phyloP scores from a whole-genome alignment of 441 rosid species.

The Brassica balearica region DNA sequence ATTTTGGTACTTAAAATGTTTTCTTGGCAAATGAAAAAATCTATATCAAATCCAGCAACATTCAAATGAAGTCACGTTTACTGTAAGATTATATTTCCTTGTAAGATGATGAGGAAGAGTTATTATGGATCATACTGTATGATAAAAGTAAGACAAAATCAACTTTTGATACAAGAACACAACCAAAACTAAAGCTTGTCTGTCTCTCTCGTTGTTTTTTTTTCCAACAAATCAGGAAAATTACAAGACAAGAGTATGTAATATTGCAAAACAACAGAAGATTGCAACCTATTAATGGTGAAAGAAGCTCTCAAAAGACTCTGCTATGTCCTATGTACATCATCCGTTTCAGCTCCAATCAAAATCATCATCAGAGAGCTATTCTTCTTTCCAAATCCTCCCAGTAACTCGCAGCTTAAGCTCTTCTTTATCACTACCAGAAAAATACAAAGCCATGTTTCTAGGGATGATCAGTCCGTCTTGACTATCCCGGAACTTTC shows the following conservation, averaged over 20 bases:
- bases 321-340: slow-evolving; percentile 39
- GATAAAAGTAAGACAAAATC: background rate
- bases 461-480: background rate
- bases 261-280: slow-evolving; percentile 16
- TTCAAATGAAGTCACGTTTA: too few species aligned
- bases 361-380: slow-evolving; percentile 13
- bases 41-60: too few species aligned
- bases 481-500: background rate
- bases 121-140: background rate
- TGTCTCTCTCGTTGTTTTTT: background rate
- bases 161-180: background rate
- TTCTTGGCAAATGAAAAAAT: background rate
- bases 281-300: background rate
- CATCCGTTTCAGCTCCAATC: slow-evolving; percentile 24
- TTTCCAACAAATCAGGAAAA: slow-evolving; percentile 25
- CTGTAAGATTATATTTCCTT: too few species aligned
- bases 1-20: slow-evolving; percentile 16
- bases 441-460: slow-evolving; percentile 3
- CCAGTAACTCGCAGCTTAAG: background rate
- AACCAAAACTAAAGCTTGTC: background rate
- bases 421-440: background rate
- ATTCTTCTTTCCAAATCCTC: slow-evolving; percentile 4
- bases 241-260: slow-evolving; percentile 28
- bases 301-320: slow-evolving; percentile 23
- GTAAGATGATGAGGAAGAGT: too few species aligned